Evolutionary conservation across 2,329 filamentous ascomycete species (phyloP).

Genomic region (Lecanicillium sp.): DNA sequence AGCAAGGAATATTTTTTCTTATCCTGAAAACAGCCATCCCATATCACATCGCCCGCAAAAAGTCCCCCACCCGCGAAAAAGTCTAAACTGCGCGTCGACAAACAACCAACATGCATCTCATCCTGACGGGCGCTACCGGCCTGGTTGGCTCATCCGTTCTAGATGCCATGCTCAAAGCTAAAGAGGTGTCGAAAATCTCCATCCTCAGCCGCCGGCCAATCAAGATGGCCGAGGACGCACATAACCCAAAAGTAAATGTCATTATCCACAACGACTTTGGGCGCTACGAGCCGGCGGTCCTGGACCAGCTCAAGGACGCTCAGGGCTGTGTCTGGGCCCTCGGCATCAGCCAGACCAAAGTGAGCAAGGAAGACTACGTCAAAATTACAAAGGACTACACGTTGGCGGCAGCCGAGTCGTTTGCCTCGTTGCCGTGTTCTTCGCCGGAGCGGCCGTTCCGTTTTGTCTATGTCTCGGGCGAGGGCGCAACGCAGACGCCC

Average conservation of each 20-base stretch:
- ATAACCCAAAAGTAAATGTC: constrained; percentile 54
- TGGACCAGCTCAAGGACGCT: constrained; percentile 55
- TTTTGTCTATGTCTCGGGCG: constrained; percentile 65
- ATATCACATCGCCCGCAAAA: too few relatives aligned
- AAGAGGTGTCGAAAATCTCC: constrained; percentile 54
- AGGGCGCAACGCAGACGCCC: constrained; percentile 51
- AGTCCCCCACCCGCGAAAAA: too few relatives aligned
- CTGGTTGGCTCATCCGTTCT: constrained; percentile 55
- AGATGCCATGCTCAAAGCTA: constrained; percentile 50
- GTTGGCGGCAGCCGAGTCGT: constrained; percentile 54
- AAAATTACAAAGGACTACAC: constrained; percentile 62
- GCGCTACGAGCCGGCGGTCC: constrained; percentile 47
- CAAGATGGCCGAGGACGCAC: constrained; percentile 47
- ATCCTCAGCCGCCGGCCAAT: constrained; percentile 61
- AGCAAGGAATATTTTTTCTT: too few relatives aligned
- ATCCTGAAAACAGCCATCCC: too few relatives aligned
- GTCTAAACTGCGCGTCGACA: not conserved
- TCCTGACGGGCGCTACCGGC: constrained; percentile 62
- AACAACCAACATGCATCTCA: constrained; percentile 46
- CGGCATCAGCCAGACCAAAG: constrained; percentile 54
- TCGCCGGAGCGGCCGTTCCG: constrained; percentile 44
- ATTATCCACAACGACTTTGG: constrained; percentile 62
- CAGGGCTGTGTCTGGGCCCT: constrained; percentile 67
- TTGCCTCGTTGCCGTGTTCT: constrained; percentile 41
- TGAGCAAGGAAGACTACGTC: constrained; percentile 57